Evolutionary conservation across 2,329 filamentous ascomycete species (phyloP).

Genomic region (Penicillium sp.): DNA sequence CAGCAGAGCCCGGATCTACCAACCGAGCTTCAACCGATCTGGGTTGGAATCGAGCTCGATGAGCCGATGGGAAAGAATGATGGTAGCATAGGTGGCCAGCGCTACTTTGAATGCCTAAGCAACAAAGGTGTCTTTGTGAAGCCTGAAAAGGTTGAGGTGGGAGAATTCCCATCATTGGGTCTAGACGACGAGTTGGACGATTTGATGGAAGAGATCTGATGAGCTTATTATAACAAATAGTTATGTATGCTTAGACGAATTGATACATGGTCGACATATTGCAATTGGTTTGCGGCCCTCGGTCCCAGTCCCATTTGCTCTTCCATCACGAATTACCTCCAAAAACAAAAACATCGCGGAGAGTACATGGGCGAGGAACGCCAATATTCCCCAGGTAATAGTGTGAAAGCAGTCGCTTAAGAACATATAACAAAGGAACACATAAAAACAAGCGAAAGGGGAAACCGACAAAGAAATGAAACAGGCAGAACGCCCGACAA

Average conservation of each 20-base stretch:
- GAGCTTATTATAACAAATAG: constrained; percentile 54
- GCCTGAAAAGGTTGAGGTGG: constrained; percentile 63
- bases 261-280: constrained; percentile 3
- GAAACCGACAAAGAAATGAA: too few relatives aligned
- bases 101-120: constrained; percentile 58
- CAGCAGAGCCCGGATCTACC: constrained; percentile 21
- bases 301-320: background rate
- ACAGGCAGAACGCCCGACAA: background rate
- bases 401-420: constrained; percentile 19
- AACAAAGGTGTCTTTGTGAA: constrained; percentile 63
- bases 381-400: constrained; percentile 4
- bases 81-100: constrained; percentile 51
- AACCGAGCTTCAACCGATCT: constrained; percentile 39
- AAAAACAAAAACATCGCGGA: constrained; percentile 6
- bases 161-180: constrained; percentile 57
- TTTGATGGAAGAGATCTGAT: constrained; percentile 57
- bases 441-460: background rate
- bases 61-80: constrained; percentile 68
- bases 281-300: constrained; percentile 2
- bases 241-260: background rate
- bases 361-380: constrained; percentile 2
- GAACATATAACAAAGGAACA: constrained; percentile 13
- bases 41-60: constrained; percentile 63
- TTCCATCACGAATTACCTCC: constrained; percentile 10
- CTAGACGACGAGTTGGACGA: constrained; percentile 56